These are phyloP conservation scores for Penicillium sp. DNA, from an alignment of 2,329 filamentous ascomycete genomes.

Conservation along the genomic window DNA sequence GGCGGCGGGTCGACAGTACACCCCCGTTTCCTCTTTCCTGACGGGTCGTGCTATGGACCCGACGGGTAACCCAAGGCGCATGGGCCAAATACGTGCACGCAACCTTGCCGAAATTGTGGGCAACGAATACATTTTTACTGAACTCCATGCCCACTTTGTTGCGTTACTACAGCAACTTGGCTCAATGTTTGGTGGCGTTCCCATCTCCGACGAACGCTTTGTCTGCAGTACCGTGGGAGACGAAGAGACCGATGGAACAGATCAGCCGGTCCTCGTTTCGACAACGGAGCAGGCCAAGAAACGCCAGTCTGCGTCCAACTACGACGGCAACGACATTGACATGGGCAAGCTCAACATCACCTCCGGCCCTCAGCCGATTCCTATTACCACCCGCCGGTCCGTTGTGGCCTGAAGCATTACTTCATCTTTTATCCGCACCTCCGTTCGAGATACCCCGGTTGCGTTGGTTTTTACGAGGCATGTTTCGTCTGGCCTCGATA, in stretches of 20 bases:
- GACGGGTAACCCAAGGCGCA: slow-evolving; percentile 58
- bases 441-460: slow-evolving; percentile 19
- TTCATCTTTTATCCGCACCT: slow-evolving; percentile 16
- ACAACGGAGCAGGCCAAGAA: slow-evolving; percentile 22
- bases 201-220: slow-evolving; percentile 47
- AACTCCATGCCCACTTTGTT: slow-evolving; percentile 60
- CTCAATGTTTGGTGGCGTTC: slow-evolving; percentile 49
- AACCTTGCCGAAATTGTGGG: slow-evolving; percentile 64
- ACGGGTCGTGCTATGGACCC: slow-evolving; percentile 61
- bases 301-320: slow-evolving; percentile 23
- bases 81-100: slow-evolving; percentile 58
- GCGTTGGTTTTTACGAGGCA: slow-evolving; percentile 21
- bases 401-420: slow-evolving; percentile 37
- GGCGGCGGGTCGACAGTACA: slow-evolving; percentile 49
- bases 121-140: slow-evolving; percentile 62
- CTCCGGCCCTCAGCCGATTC: slow-evolving; percentile 42
- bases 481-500: slow-evolving; percentile 12
- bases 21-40: slow-evolving; percentile 62
- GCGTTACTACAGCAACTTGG: slow-evolving; percentile 53
- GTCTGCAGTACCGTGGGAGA: slow-evolving; percentile 45
- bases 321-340: slow-evolving; percentile 36
- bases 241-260: slow-evolving; percentile 25
- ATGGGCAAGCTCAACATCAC: slow-evolving; percentile 39
- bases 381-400: slow-evolving; percentile 40
- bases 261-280: slow-evolving; percentile 31